Conservation (phyloP, 148 eudicot genomes). For the Beta vulgaris region DNA sequence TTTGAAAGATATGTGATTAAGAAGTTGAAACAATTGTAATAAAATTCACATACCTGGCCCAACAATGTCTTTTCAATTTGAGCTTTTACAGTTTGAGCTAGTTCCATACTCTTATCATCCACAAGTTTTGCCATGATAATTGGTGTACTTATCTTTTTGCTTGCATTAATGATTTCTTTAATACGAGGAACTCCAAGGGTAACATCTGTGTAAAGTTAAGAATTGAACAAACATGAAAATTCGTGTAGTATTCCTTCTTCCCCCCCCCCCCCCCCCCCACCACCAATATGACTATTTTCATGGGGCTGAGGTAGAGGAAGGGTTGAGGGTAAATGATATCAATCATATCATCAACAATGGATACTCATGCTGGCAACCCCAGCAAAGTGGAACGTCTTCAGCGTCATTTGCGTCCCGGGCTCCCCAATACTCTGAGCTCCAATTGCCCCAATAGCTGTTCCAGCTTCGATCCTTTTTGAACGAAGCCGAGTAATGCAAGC, state of each 20-base stretch:
- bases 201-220: constrained; percentile 77
- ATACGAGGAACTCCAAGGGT: constrained; percentile 98
- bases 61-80: constrained; percentile 79
- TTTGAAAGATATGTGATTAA: too few species aligned
- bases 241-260: neutral
- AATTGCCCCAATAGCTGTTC: constrained; percentile 95
- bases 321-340: neutral
- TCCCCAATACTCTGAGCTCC: constrained; percentile 99
- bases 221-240: constrained; percentile 16
- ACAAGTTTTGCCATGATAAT: constrained; percentile 68
- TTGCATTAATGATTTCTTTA: constrained; percentile 82
- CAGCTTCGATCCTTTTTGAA: constrained; percentile 75
- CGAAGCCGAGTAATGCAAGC: constrained; percentile 81
- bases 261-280: too few species aligned
- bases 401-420: constrained; percentile 98
- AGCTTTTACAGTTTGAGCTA: constrained; percentile 58
- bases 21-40: too few species aligned
- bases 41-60: constrained; percentile 67
- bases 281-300: too few species aligned
- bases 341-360: constrained; percentile 31
- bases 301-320: neutral
- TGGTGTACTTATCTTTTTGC: constrained; percentile 91
- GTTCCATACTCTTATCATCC: constrained; percentile 32
- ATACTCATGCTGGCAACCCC: constrained; percentile 99
- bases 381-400: constrained; percentile 98